Evolutionary conservation across 169 alveolate species (phyloP).

Genomic region (Miamiensis avidus): DNA sequence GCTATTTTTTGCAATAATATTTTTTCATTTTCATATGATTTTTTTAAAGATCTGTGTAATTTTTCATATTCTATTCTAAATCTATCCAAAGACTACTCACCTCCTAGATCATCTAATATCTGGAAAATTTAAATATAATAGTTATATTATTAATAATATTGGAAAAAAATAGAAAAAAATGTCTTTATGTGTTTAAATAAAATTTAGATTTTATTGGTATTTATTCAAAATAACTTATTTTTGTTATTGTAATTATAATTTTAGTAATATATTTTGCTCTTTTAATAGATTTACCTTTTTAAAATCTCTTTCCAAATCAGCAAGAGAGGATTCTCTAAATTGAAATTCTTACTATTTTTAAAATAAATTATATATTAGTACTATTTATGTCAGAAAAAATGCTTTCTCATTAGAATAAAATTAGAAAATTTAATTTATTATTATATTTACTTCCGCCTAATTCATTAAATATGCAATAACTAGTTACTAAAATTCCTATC

Average conservation of each 20-base stretch:
- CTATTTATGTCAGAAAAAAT: too few species aligned
- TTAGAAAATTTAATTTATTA: too few species aligned
- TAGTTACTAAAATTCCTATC: too few species aligned
- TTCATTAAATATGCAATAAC: too few species aligned
- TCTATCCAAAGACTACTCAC: constrained; percentile 78
- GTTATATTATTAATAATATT: too few species aligned
- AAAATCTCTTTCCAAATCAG: background rate
- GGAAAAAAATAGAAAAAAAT: too few species aligned
- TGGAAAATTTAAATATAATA: background rate
- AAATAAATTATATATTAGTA: too few species aligned
- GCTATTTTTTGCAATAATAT: constrained; percentile 71
- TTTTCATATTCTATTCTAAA: constrained; percentile 85
- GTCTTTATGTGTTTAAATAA: too few species aligned
- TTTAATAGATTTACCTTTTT: background rate
- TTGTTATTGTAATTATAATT: too few species aligned
- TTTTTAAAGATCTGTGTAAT: constrained; percentile 80
- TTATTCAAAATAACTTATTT: background rate
- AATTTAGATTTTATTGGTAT: too few species aligned
- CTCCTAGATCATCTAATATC: constrained; percentile 81
- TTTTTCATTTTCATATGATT: constrained; percentile 80
- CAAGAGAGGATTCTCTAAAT: background rate
- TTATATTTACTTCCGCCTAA: too few species aligned
- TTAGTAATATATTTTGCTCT: background rate
- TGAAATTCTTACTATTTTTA: background rate
- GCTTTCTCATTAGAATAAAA: too few species aligned